Evolutionary conservation across 768 basidiomycete species (phyloP).

Genomic region (Russula emetica): DNA sequence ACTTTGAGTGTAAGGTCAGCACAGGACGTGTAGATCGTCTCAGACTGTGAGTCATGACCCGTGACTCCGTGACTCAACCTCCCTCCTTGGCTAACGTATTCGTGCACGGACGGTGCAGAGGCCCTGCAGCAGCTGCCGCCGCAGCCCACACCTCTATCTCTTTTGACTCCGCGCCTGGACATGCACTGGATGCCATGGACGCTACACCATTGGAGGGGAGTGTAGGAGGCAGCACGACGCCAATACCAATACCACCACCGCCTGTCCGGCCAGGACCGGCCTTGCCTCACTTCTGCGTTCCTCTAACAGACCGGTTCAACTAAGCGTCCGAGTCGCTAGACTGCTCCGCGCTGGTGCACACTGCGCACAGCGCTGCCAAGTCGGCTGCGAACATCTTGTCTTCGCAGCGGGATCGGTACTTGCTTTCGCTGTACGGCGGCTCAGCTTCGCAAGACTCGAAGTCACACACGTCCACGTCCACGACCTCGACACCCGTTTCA

Average conservation of each 20-base stretch:
- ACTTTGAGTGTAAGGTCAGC: too few relatives aligned
- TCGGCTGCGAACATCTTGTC: slow-evolving; percentile 80
- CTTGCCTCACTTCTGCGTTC: slow-evolving; percentile 62
- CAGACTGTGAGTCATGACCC: too few relatives aligned
- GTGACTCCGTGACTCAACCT: too few relatives aligned
- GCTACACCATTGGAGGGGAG: not conserved
- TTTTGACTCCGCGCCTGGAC: not conserved
- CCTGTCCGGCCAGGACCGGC: too few relatives aligned
- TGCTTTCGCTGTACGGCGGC: slow-evolving; percentile 83
- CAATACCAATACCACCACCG: not conserved
- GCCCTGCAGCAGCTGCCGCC: too few relatives aligned
- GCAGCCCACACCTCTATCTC: not conserved
- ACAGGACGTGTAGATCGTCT: too few relatives aligned
- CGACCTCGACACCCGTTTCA: not conserved
- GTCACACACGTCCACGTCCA: slow-evolving; percentile 2
- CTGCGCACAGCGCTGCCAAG: slow-evolving; percentile 74
- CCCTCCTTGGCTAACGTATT: too few relatives aligned
- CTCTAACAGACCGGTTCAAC: slow-evolving; percentile 85
- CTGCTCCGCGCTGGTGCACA: slow-evolving; percentile 90
- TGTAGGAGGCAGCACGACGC: not conserved
- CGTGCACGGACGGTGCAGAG: not conserved
- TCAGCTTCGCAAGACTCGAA: slow-evolving; percentile 35
- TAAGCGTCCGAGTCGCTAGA: slow-evolving; percentile 90
- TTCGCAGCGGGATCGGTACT: slow-evolving; percentile 88
- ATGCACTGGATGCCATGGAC: not conserved